A percentile compares a stretch with the other conserved stretches of the same genome.
Evolutionary conservation across 176 grass and related monocot species (phyloP).

Genomic region (Eragrostis curvula): DNA sequence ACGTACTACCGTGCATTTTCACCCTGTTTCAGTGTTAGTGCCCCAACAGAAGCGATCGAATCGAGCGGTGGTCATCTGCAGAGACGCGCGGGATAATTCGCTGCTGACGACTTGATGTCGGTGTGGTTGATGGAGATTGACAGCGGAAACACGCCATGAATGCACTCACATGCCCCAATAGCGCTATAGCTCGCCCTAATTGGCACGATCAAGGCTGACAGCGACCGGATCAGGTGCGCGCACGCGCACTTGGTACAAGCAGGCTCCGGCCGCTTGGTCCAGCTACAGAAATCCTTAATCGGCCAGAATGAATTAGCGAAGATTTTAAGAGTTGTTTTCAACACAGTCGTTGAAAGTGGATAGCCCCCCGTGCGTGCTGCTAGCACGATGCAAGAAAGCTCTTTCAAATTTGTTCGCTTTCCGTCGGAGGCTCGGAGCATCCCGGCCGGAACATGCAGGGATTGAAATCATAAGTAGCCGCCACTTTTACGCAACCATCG

Average conservation of each 20-base stretch:
- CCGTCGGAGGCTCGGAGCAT: no score
- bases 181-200: not conserved
- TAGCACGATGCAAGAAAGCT: no score
- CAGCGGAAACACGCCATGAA: constrained; percentile 12
- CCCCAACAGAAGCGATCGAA: not conserved
- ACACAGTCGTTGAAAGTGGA: no score
- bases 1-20: no score
- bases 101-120: not conserved
- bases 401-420: no score
- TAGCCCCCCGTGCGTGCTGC: no score
- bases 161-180: constrained; percentile 34
- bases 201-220: not conserved
- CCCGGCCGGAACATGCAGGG: no score
- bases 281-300: not conserved
- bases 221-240: not conserved
- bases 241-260: no score
- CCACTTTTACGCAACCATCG: no score
- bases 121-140: not conserved
- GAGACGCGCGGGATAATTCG: not conserved
- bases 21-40: no score
- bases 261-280: not conserved
- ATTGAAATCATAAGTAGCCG: no score
- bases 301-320: not conserved
- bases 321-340: no score
- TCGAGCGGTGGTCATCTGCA: not conserved